A percentile compares a stretch with the other conserved stretches of the same genome.
Conservation (phyloP, 345 rosid species). For the Citrus maxima region DNA sequence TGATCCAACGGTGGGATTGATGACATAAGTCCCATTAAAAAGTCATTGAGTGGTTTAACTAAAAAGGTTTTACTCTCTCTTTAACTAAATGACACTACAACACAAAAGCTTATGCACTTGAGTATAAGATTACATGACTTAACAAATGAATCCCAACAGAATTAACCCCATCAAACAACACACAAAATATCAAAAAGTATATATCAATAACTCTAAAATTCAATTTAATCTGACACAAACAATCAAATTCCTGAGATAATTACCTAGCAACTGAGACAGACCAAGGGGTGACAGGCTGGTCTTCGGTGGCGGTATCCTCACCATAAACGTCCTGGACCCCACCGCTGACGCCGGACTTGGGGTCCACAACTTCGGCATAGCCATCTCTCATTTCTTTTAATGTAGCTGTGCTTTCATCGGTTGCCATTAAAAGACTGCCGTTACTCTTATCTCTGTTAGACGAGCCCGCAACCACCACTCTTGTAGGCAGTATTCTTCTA, state of each 20-base stretch:
- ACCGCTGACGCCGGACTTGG: constrained; percentile 47
- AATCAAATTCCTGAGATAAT: neutral
- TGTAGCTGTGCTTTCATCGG: constrained; percentile 8
- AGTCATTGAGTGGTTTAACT: neutral
- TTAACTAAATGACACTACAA: too few species aligned
- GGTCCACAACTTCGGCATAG: constrained; percentile 39
- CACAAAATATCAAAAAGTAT: neutral
- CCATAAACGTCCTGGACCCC: constrained; percentile 62
- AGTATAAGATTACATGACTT: neutral
- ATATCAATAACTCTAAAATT: neutral
- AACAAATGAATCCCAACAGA: neutral
- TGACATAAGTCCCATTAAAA: neutral
- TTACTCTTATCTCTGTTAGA: constrained; percentile 31
- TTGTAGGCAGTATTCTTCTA: constrained; percentile 34
- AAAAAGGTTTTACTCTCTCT: neutral
- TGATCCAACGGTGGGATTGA: neutral
- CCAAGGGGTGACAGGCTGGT: constrained; percentile 85
- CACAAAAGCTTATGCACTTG: neutral
- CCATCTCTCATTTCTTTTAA: constrained; percentile 33
- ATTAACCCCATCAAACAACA: neutral
- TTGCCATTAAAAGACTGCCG: constrained; percentile 46
- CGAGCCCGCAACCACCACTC: constrained; percentile 36
- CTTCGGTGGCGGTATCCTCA: constrained; percentile 70
- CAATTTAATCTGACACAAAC: neutral
- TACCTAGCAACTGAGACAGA: constrained; percentile 79